Percentiles rank a stretch among this genome's conserved stretches.
Conservation (phyloP, 768 basidiomycete species). For the Hydnomerulius pinastri region DNA sequence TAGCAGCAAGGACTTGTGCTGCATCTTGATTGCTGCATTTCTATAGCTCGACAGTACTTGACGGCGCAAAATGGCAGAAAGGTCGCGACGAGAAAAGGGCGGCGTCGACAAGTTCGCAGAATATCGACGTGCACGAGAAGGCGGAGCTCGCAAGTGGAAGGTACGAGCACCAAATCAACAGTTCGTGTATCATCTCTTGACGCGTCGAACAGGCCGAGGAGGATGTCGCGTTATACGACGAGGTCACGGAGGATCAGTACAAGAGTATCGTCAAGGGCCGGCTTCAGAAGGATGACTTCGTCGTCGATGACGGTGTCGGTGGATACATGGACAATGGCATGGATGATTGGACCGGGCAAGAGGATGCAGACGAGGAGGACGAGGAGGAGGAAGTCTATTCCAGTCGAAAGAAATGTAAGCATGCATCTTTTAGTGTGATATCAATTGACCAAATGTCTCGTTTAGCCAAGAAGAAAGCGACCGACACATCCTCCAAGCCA, state of each 20-base stretch:
- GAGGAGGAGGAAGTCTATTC: conserved; percentile 40
- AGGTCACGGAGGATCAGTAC: conserved; percentile 90
- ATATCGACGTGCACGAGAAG: conserved; percentile 60
- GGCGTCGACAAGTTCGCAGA: conserved; percentile 54
- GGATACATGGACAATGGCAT: conserved; percentile 97
- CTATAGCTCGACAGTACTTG: background rate
- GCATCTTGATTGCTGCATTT: background rate
- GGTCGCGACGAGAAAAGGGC: conserved; percentile 27
- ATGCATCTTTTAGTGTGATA: background rate
- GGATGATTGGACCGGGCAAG: conserved; percentile 84
- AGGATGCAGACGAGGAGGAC: conserved; percentile 57
- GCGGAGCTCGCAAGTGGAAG: conserved; percentile 59
- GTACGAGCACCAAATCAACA: conserved; percentile 33
- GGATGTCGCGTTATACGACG: conserved; percentile 80
- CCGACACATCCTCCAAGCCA: conserved; percentile 30
- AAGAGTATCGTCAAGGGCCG: conserved; percentile 79
- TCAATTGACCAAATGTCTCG: conserved; percentile 8
- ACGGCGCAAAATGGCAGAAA: conserved; percentile 22
- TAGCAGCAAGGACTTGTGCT: background rate
- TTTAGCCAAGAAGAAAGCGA: conserved; percentile 30
- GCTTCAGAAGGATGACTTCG: conserved; percentile 88
- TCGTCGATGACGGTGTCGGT: conserved; percentile 87
- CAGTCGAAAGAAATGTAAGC: conserved; percentile 45
- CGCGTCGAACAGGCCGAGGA: conserved; percentile 45
- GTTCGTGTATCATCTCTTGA: conserved; percentile 14